These are phyloP conservation scores for Ophiostoma australiae DNA, from an alignment of 2,329 filamentous ascomycete species.

Conservation along the genomic window DNA sequence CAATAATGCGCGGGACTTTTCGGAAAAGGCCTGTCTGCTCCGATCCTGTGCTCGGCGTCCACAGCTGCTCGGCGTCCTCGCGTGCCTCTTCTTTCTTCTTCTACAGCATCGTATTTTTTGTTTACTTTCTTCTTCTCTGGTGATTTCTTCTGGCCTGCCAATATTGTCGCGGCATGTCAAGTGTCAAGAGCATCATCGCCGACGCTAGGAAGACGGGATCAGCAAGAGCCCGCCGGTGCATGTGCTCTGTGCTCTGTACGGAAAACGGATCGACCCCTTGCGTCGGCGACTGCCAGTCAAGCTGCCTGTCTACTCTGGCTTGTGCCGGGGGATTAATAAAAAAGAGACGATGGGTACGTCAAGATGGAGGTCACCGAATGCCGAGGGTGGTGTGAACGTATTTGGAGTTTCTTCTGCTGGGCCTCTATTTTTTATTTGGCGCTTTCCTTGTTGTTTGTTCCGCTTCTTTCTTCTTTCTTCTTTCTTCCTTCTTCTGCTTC, in stretches of 20 bases:
- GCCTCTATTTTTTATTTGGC: not conserved
- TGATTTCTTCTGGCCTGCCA: not conserved
- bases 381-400: not conserved
- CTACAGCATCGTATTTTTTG: not conserved
- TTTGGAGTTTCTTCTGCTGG: not conserved
- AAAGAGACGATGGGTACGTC: not conserved
- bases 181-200: not conserved
- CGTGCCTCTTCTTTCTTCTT: not conserved
- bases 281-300: not conserved
- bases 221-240: not conserved
- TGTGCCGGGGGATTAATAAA: not conserved
- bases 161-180: not conserved
- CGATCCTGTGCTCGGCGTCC: constrained; percentile 12
- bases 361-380: not conserved
- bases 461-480: not conserved
- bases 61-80: not conserved
- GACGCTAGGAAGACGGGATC: not conserved
- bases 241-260: not conserved
- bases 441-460: too few relatives aligned
- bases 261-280: constrained; percentile 1
- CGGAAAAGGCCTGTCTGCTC: not conserved
- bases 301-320: not conserved
- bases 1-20: constrained; percentile 4
- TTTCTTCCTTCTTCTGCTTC: not conserved
- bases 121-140: not conserved